Percentiles rank a stretch among this genome's conserved stretches.
Conservation (phyloP, 1,284 basidiomycete genomes). For the Butyriboletus appendiculatus region DNA sequence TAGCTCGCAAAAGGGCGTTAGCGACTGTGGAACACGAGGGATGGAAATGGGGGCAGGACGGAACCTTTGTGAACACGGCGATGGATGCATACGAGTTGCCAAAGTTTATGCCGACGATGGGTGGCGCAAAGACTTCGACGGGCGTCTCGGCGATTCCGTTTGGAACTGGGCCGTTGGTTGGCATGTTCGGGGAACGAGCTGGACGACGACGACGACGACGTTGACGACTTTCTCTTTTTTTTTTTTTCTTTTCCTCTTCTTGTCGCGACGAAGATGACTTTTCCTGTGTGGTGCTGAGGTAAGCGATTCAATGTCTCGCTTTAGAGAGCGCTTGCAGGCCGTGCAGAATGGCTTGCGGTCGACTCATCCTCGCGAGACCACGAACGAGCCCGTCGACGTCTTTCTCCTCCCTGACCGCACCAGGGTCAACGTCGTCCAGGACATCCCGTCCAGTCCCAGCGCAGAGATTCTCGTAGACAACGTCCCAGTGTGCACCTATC, state of each 20-base stretch:
- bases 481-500: conserved; percentile 15
- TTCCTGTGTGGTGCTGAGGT: conserved; percentile 15
- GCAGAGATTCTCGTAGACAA: conserved; percentile 11
- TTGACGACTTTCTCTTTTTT: too few species aligned
- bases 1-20: conserved; percentile 32
- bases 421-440: conserved; percentile 3
- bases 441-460: too few species aligned
- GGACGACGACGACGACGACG: too few species aligned
- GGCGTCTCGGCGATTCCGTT: conserved; percentile 44
- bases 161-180: conserved; percentile 25
- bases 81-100: conserved; percentile 96
- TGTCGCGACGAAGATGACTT: too few species aligned
- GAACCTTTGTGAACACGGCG: conserved; percentile 94
- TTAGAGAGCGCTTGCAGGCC: conserved; percentile 10
- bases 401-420: conserved; percentile 22
- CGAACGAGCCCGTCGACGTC: background rate
- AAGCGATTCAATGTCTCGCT: conserved; percentile 9
- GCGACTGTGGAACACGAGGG: background rate
- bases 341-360: conserved; percentile 13
- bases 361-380: background rate
- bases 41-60: background rate
- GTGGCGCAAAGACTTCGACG: conserved; percentile 40
- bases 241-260: too few species aligned
- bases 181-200: conserved; percentile 17
- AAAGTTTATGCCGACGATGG: conserved; percentile 93